Evolutionary conservation across 2,329 filamentous ascomycete genomes (phyloP), one percentile per base, ranked within the genome.

Genomic region (Aureobasidium melanogenum): DNA sequence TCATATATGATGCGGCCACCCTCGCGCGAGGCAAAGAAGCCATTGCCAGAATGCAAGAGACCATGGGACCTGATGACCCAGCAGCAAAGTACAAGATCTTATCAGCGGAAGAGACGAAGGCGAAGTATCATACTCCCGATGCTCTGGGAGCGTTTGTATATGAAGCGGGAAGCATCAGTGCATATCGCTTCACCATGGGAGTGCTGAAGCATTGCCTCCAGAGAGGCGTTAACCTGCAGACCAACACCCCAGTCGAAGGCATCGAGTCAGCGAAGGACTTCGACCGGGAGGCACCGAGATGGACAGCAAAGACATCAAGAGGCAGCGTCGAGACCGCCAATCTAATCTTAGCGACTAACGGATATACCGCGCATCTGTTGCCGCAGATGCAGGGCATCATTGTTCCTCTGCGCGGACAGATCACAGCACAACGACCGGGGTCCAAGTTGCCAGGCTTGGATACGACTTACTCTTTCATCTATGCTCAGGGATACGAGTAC

Each of bases 401-500:
- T 47, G 74, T 76, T 0, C 75, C 75, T 0, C 63, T 76, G 34
- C 71, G 74, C 36, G 74, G 74, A 2, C 75, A 77, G 62, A 71
- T 77, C 30, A 73, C 71, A 1, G 72, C 70, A 3, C 73, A 76
- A 36, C 64, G 66, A 36, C 71, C 73, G n/a, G 68, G 72, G 12
- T 75, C 44, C 57, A 72, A 24, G 65, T 74, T 51, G 48, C 64
- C 67, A 64, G 69, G 77, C 12, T 67, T 84, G 30, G 69, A 73
- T 6, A 77, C 75, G 2, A 84, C 84, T 1, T 87, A 85, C 66
- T 84, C 79, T 22, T 84, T 88, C 65, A 81, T 86, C 28, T 84
- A 84, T 67, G 75, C 76, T 1, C 72, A 74, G 26, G 83, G 85
- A 0, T 88, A 85, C 67, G 86, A 88, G 63, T 89, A 88, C 70